Evolutionary conservation across 345 rosid genomes (phyloP), one percentile per base, ranked within the genome.

Genomic region (Kernera saxatilis): DNA sequence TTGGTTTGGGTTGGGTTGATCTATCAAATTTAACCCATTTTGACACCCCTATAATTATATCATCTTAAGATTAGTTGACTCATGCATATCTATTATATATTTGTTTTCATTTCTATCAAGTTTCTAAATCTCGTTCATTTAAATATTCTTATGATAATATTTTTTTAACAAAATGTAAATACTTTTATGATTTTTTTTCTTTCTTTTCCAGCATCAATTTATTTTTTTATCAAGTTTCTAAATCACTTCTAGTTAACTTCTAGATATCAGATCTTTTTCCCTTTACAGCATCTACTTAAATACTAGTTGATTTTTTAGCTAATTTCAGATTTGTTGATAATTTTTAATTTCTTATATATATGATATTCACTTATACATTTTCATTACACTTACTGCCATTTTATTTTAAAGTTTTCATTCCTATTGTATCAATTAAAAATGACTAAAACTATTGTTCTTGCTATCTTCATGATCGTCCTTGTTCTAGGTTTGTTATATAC

Each of bases 401-500:
- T 2, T 8, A 12, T 29, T 17, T 43, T 18, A 2, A 11, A 21
- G 0, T 5, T 62, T 27, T 45, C 13, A 21, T 40, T 27, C 1
- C 23, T 44, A 35, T 17, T 33, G 1, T 26, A 27, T 29, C 9
- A 25, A 30, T 41, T 6, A 29, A 25, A 67, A 40, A 67, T 53
- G 72, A 53, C 12, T 21, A 67, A 44, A 54, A 6, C 29, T 2
- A 19, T 13, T 6, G 0, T 14, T 53, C 13, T 44, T 53, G 63
- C 40, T 40, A 29, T 67, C 5, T 44, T 40, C 12, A 40, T 67
- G 10, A 41, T 19, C 63, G 5, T 67, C 30, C 35, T 64, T 14
- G 36, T 39, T 15, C 2, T 70, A 70, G 66, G 74, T 70, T 46
- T 70, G 49, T 1, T 58, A 25, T 22, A 33, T 8, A 54, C 39